Evolutionary conservation across 192 early-diverging fungal genomes (phyloP), one percentile per base, ranked within the genome.

Genomic region (Obelidium mucronatum): DNA sequence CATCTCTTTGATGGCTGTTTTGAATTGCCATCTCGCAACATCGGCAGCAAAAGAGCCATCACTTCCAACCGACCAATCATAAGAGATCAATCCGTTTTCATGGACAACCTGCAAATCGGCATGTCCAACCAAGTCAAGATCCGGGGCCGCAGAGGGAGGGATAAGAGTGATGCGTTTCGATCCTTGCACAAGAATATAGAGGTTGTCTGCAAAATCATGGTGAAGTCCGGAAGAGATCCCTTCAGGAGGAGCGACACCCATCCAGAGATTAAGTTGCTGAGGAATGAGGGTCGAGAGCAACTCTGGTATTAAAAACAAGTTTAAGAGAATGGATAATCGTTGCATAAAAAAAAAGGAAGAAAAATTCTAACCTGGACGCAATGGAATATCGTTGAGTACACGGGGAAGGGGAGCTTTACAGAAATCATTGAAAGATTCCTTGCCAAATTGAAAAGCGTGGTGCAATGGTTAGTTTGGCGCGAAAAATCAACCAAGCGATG

Each of bases 221-320:
- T 83, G 82, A 3, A 83, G 80, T 6, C 82, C 80, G 28, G 76
- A 76, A 34, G 77, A 80, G 15, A 62, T 34, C 22, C 82, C 80
- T 40, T 56, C 58, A 22, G 66, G 66, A 2, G 64, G 58, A 19
- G 69, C 42, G 31, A 17, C 37, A 54, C 82, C 82, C 62, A 83
- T 77, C 82, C 82, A 83, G 31, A 83, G 51, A 54, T 83, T 83
- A 15, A 83, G 26, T 60, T 83, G 81, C 51, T 83, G 82, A n/a
- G 82, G 82, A 31, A 82, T 59, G 22, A 83, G 77, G n/a, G 30
- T 53, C 2, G 53, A 24, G 42, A 68, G 36, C 17, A 68, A 24
- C 33, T 68, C 66, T 68, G 34, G 4, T 30, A 22, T 31, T 8
- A 6, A 59, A 11, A 31, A n/a, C n/a, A n/a, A n/a, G n/a, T n/a